Evolutionary conservation across 2,329 filamentous ascomycete genomes (phyloP).

Genomic region (Elsinoe arachidis): DNA sequence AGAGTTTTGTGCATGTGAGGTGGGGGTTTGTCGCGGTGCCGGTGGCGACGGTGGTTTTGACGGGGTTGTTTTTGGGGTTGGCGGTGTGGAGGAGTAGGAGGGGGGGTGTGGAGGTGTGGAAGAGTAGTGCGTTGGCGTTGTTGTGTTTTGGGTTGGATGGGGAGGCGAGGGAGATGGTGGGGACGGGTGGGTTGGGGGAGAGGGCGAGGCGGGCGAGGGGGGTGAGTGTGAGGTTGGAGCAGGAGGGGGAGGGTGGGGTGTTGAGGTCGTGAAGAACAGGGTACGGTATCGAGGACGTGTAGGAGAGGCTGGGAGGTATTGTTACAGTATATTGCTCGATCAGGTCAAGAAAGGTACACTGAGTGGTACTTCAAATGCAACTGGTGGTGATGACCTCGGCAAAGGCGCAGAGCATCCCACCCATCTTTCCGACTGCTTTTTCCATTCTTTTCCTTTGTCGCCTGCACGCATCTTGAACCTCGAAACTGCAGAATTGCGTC

Average conservation of each 20-base stretch:
- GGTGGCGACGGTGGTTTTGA: conserved; percentile 25
- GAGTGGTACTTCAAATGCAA: too few species aligned
- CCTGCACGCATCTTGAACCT: too few species aligned
- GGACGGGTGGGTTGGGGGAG: conserved; percentile 8
- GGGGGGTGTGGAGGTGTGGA: conserved; percentile 26
- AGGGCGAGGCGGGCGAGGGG: conserved; percentile 7
- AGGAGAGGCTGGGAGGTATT: too few species aligned
- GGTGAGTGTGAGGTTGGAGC: conserved; percentile 9
- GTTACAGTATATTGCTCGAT: too few species aligned
- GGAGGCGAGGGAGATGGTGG: background rate
- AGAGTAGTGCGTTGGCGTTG: conserved; percentile 30
- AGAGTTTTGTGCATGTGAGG: conserved; percentile 30
- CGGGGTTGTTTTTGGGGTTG: conserved; percentile 25
- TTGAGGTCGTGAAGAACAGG: background rate
- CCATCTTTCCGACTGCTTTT: too few species aligned
- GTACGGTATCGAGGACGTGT: too few species aligned
- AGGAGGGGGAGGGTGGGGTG: background rate
- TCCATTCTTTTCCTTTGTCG: too few species aligned
- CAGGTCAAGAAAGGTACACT: too few species aligned
- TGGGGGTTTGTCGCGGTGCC: conserved; percentile 31
- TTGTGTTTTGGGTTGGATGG: conserved; percentile 31
- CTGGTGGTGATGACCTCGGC: too few species aligned
- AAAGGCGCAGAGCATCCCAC: too few species aligned
- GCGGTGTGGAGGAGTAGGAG: conserved; percentile 23
- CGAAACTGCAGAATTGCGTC: too few species aligned